A percentile compares a stretch with the other conserved stretches of the same genome.
These are phyloP conservation scores for Tetrahymena elliotti DNA, from an alignment of 73 alveolate genomes.

Conservation along the genomic window DNA sequence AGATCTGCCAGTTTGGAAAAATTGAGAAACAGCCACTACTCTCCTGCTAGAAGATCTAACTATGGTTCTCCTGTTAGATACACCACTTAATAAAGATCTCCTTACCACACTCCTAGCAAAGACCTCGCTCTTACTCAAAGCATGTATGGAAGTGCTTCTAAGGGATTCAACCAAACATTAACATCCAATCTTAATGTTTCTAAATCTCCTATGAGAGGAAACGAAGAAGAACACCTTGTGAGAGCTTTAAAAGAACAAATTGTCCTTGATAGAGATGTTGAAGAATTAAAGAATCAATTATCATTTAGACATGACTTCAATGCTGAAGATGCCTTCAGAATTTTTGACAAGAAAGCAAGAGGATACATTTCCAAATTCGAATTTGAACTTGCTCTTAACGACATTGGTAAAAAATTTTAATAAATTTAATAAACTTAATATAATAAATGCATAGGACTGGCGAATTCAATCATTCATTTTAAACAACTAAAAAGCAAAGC, in stretches of 20 bases:
- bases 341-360: constrained; percentile 24
- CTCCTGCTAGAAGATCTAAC: constrained; percentile 12
- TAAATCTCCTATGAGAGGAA: not conserved
- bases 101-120: constrained; percentile 5
- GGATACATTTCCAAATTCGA: constrained; percentile 33
- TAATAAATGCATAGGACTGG: too few species aligned
- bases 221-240: constrained; percentile 32
- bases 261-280: constrained; percentile 44
- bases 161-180: not conserved
- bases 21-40: not conserved
- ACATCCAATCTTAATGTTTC: not conserved
- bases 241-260: constrained; percentile 19
- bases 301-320: constrained; percentile 43
- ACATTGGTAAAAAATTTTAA: not conserved
- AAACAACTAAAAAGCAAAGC: too few species aligned
- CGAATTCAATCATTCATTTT: too few species aligned
- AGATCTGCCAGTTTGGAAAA: not conserved
- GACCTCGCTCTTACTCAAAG: constrained; percentile 3
- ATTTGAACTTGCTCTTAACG: constrained; percentile 23
- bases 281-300: constrained; percentile 26
- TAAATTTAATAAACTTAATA: not conserved
- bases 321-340: constrained; percentile 45
- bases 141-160: not conserved
- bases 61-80: not conserved
- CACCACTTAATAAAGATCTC: constrained; percentile 1